These are phyloP conservation scores for Peronospora tabacina DNA, from an alignment of 352 stramenopile species.

Conservation along the genomic window DNA sequence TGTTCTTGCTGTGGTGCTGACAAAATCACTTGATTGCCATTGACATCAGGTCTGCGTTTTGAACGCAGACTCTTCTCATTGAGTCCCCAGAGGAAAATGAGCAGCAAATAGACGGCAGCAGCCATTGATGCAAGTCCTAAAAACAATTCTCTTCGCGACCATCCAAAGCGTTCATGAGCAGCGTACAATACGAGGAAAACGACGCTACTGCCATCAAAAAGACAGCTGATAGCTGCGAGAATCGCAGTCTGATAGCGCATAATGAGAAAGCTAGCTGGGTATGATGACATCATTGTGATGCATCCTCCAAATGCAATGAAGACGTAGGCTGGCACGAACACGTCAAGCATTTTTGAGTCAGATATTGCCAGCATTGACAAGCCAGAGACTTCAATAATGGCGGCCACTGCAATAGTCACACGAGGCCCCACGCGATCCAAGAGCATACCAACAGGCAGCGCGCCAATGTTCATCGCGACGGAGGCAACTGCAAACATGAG, in stretches of 20 bases:
- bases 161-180: constrained; percentile 39
- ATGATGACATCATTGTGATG: constrained; percentile 80
- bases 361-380: constrained; percentile 63
- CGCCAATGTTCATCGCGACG: constrained; percentile 68
- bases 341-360: constrained; percentile 65
- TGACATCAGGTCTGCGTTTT: constrained; percentile 14
- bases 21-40: constrained; percentile 9
- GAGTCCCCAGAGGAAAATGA: constrained; percentile 69
- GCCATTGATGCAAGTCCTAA: constrained; percentile 40
- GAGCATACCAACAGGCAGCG: constrained; percentile 72
- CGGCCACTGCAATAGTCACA: constrained; percentile 39
- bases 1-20: constrained; percentile 23
- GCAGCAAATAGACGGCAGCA: constrained; percentile 39
- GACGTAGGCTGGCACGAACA: constrained; percentile 66
- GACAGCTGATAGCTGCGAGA: constrained; percentile 66
- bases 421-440: constrained; percentile 64
- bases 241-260: constrained; percentile 69
- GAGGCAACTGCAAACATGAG: constrained; percentile 80
- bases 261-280: constrained; percentile 64
- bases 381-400: constrained; percentile 57
- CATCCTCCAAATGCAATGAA: constrained; percentile 61
- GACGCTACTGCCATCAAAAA: constrained; percentile 70
- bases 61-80: constrained; percentile 52
- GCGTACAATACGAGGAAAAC: constrained; percentile 66
- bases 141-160: constrained; percentile 43